Evolutionary conservation across 345 rosid genomes (phyloP), one percentile per base, ranked within the genome.

Genomic region (Luvunga scandens): DNA sequence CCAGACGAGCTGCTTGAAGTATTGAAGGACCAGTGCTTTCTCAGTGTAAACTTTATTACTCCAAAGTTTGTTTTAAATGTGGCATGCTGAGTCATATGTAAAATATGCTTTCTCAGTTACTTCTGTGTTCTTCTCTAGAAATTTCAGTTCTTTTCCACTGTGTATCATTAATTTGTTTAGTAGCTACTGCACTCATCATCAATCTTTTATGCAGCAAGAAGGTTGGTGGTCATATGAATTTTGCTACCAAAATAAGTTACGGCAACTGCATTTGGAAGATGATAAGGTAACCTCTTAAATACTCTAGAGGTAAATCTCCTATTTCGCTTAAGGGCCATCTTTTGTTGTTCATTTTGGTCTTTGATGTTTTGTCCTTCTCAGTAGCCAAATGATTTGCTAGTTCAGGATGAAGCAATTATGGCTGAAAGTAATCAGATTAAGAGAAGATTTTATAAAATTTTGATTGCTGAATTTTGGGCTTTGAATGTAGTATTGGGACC

Each of bases 191-290:
- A 31, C 48, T 53, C 66, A 31, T 66, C 39, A 25, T 53, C 18
- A 39, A 55, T 21, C 36, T 55, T 33, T 72, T 66, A 5, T 86
- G 90, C 92, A 93, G 98, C 97, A 94, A 93, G 99, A 94, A 73
- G 97, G 97, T 87, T 96, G 99, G 99, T 94, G 99, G 98, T 87
- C 94, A 13, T 96, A 93, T 82, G 98, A 94, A 81, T 92, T 94
- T 84, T 96, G 99, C 87, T 91, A 91, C 79, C 87, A 81, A 55
- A 82, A 79, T 76, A 48, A 27, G 73, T 78, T 94, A 38, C 83
- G 92, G 61, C 98, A 94, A 81, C 72, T 96, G 42, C 99, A 91
- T 81, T 0, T 87, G 82, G 97, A 94, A 75, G 95, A 85, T 64
- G 94, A 87, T 8, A 89, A 85, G 94, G 98, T 90, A 81, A 72